phyloP scores from a whole-genome alignment of 805 yeast genomes.

The Aciculoconidium aculeatum region DNA sequence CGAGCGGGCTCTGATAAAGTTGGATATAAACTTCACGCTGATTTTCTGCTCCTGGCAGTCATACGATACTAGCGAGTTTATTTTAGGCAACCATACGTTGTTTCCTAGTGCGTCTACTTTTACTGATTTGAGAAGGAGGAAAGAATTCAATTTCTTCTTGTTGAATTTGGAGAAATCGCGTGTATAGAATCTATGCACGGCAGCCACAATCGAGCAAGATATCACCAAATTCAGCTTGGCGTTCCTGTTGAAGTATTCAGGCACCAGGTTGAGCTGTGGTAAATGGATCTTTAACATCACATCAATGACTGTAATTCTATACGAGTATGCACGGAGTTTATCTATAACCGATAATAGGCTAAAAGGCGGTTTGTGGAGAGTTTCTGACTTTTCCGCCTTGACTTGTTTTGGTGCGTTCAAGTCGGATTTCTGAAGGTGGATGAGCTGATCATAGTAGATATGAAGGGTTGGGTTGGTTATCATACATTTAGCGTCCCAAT shows the following conservation, averaged over 20 bases:
- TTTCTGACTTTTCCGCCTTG: neutral
- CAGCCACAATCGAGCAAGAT: slow-evolving; percentile 15
- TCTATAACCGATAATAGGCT: slow-evolving; percentile 4
- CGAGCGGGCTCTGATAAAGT: slow-evolving; percentile 24
- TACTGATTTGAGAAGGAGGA: slow-evolving; percentile 26
- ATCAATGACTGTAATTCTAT: slow-evolving; percentile 27
- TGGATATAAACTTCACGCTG: slow-evolving; percentile 19
- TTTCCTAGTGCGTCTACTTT: slow-evolving; percentile 29
- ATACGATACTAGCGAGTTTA: slow-evolving; percentile 21
- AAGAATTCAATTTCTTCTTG: slow-evolving; percentile 14
- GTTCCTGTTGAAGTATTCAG: slow-evolving; percentile 12
- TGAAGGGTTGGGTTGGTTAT: slow-evolving; percentile 32
- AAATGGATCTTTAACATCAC: slow-evolving; percentile 23
- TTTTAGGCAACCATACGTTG: slow-evolving; percentile 18
- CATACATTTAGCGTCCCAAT: slow-evolving; percentile 15
- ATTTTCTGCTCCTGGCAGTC: slow-evolving; percentile 17
- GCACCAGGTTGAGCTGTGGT: slow-evolving; percentile 19
- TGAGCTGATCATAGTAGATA: slow-evolving; percentile 34
- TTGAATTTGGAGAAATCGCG: slow-evolving; percentile 15
- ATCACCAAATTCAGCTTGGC: slow-evolving; percentile 23
- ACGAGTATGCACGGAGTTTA: slow-evolving; percentile 15
- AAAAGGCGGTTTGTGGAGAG: slow-evolving; percentile 1
- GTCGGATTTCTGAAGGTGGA: slow-evolving; percentile 2
- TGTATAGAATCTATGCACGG: slow-evolving; percentile 24
- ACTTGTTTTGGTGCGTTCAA: neutral